These are phyloP conservation scores for Cytospora leucostoma DNA, from an alignment of 2,329 filamentous ascomycete genomes.

Conservation along the genomic window DNA sequence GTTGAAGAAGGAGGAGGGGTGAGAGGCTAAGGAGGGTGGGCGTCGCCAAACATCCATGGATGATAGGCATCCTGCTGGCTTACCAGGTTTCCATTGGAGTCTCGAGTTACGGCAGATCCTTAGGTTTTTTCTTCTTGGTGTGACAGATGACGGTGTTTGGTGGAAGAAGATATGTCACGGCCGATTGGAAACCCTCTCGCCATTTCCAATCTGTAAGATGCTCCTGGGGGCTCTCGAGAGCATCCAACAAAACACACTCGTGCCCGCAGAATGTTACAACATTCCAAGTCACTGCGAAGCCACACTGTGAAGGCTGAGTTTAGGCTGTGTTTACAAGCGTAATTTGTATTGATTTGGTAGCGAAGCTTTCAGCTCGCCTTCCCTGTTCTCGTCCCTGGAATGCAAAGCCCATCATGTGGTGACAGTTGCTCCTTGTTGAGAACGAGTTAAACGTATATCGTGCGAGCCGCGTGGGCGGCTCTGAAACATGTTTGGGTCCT, in stretches of 20 bases:
- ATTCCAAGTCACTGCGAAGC: not conserved
- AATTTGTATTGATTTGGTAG: slow-evolving; percentile 10
- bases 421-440: not conserved
- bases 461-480: slow-evolving; percentile 18
- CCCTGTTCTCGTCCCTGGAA: slow-evolving; percentile 8
- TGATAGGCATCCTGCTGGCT: not conserved
- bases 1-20: not conserved
- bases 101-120: not conserved
- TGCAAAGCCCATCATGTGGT: not conserved
- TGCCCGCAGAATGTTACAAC: not conserved
- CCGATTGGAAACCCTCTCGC: not conserved
- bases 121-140: not conserved
- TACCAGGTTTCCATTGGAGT: not conserved
- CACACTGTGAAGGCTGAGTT: not conserved
- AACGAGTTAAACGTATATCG: slow-evolving; percentile 22
- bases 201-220: not conserved
- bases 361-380: slow-evolving; percentile 7
- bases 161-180: not conserved
- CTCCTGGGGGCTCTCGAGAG: not conserved
- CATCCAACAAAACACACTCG: not conserved
- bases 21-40: not conserved
- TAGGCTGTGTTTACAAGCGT: slow-evolving; percentile 6
- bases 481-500: slow-evolving; percentile 19
- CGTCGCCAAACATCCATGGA: not conserved
- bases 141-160: not conserved